Evolutionary conservation across 495 filamentous ascomycete species (phyloP).

Genomic region (Lindgomyces ingoldianus): DNA sequence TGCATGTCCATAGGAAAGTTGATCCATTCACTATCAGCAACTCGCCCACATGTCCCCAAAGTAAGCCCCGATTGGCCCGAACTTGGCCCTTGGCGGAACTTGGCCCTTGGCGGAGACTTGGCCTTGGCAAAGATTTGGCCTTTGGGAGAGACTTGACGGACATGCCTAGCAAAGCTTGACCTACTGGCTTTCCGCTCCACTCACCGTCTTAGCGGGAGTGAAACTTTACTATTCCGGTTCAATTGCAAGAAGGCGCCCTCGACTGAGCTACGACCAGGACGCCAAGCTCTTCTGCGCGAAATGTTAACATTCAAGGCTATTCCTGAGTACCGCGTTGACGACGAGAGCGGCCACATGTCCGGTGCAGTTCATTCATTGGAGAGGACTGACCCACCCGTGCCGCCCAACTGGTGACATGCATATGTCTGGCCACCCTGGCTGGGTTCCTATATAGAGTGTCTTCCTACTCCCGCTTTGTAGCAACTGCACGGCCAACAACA

Average conservation of each 20-base stretch:
- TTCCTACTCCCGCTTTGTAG: not conserved
- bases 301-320: not conserved
- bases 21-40: not conserved
- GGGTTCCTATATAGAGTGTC: not conserved
- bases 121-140: not conserved
- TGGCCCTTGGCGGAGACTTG: not conserved
- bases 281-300: no score
- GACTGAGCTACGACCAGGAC: no score
- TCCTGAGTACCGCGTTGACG: not conserved
- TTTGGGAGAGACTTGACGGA: no score
- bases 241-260: no score
- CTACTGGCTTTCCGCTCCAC: no score
- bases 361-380: not conserved
- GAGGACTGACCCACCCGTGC: no score
- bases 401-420: no score
- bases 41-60: not conserved
- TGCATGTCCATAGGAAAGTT: not conserved
- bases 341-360: not conserved
- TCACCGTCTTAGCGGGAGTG: no score
- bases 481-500: not conserved
- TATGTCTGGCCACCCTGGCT: not conserved
- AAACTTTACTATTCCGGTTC: no score
- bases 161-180: no score
- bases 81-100: not conserved
- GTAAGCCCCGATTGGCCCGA: slow-evolving; percentile 1